Percentiles rank a stretch among this genome's conserved stretches.
Conservation (phyloP, 371 early-diverging fungal genomes). For the Mucor ambiguus region DNA sequence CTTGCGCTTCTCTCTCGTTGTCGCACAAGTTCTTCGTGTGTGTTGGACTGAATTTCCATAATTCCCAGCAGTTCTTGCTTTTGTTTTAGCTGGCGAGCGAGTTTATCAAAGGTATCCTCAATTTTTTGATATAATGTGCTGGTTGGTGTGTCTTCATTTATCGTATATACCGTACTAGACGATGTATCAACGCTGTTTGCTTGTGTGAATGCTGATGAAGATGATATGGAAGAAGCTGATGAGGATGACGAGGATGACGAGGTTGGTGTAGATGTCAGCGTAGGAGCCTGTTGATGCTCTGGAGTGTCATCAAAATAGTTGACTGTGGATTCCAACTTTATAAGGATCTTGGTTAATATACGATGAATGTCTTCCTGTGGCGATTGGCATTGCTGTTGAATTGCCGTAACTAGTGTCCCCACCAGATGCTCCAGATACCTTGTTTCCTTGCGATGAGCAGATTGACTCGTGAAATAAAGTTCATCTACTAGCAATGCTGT, state of each 20-base stretch:
- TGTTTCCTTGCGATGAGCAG: background rate
- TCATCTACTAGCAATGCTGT: slow-evolving; percentile 13
- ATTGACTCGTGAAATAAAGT: slow-evolving; percentile 18
- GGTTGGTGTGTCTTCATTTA: background rate
- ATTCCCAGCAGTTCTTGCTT: background rate
- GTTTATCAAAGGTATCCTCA: background rate
- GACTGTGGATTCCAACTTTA: background rate
- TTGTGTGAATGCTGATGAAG: background rate
- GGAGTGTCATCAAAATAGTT: background rate
- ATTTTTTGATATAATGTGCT: background rate
- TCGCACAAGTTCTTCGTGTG: background rate
- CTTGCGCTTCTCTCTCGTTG: slow-evolving; percentile 12
- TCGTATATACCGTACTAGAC: background rate
- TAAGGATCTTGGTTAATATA: background rate
- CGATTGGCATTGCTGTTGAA: background rate
- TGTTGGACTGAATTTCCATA: background rate
- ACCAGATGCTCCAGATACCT: slow-evolving; percentile 7
- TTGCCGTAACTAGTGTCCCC: slow-evolving; percentile 1
- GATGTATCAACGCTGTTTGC: background rate
- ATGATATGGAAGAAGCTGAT: background rate
- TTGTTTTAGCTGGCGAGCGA: background rate
- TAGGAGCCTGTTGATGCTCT: background rate
- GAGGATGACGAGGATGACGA: background rate
- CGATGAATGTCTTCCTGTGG: background rate
- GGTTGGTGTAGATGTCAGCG: background rate